phyloP scores from a whole-genome alignment of 805 yeast species.

The Candida ulmi region DNA sequence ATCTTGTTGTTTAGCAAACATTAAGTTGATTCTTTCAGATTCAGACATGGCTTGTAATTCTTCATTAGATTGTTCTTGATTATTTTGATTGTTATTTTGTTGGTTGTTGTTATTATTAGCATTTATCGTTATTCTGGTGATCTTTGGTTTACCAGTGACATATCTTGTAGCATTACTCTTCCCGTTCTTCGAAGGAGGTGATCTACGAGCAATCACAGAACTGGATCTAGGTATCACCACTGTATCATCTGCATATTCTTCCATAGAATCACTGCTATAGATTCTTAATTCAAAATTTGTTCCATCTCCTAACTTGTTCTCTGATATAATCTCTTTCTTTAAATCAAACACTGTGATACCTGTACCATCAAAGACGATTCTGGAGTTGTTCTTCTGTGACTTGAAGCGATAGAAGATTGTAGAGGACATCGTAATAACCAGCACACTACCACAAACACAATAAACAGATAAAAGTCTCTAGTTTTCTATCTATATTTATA shows the following conservation, averaged over 20 bases:
- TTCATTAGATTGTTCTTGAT: conserved; percentile 10
- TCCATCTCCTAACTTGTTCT: conserved; percentile 78
- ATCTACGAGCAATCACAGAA: conserved; percentile 72
- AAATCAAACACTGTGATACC: conserved; percentile 93
- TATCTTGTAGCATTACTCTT: conserved; percentile 60
- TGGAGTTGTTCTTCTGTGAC: conserved; percentile 74
- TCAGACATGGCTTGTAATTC: conserved; percentile 52
- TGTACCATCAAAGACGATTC: conserved; percentile 91
- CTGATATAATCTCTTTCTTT: conserved; percentile 81
- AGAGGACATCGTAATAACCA: conserved; percentile 75
- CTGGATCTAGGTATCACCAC: conserved; percentile 88
- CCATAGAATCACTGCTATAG: conserved; percentile 64
- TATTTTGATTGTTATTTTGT: conserved; percentile 6
- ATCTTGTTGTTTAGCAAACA: conserved; percentile 90
- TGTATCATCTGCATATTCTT: conserved; percentile 82
- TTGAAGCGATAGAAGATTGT: conserved; percentile 81
- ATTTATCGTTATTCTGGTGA: conserved; percentile 27
- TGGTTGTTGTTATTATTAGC: conserved; percentile 6
- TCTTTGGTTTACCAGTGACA: conserved; percentile 64
- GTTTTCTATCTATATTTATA: too few relatives aligned
- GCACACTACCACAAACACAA: too few relatives aligned
- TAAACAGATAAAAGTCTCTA: too few relatives aligned
- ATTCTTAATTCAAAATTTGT: conserved; percentile 75
- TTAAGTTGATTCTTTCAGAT: conserved; percentile 81
- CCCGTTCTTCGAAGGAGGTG: conserved; percentile 52